Percentiles rank a stretch among this genome's conserved stretches.
Evolutionary conservation across 176 grass and related monocot species (phyloP).

Genomic region (Eragrostis curvula): DNA sequence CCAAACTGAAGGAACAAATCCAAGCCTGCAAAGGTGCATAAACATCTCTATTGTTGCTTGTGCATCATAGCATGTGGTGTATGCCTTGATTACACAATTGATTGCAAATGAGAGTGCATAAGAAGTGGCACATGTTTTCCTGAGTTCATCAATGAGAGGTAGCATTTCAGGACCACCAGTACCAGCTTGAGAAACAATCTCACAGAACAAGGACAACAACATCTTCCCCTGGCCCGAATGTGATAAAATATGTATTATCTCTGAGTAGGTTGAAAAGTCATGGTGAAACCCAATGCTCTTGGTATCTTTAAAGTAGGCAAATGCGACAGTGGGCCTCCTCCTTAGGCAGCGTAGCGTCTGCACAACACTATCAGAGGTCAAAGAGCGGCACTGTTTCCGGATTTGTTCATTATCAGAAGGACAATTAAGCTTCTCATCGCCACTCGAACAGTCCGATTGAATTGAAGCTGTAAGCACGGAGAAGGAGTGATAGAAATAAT

Average conservation of each 20-base stretch:
- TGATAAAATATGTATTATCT: conserved; percentile 52
- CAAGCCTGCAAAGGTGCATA: conserved; percentile 47
- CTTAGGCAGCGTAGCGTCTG: conserved; percentile 44
- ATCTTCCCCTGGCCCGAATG: conserved; percentile 35
- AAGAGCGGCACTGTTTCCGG: neutral
- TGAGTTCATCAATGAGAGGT: conserved; percentile 49
- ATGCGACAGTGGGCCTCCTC: conserved; percentile 45
- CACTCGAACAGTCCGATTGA: conserved; percentile 46
- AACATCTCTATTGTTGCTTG: conserved; percentile 45
- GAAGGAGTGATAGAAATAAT: neutral
- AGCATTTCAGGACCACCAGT: conserved; percentile 33
- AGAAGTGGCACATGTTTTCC: conserved; percentile 10
- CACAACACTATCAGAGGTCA: conserved; percentile 45
- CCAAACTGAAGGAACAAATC: conserved; percentile 49
- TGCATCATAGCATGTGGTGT: conserved; percentile 22
- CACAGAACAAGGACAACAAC: conserved; percentile 53
- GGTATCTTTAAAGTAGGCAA: conserved; percentile 67
- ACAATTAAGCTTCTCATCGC: conserved; percentile 46
- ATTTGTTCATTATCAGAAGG: neutral
- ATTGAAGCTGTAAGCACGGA: conserved; percentile 27
- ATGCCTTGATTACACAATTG: conserved; percentile 62
- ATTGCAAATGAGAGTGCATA: conserved; percentile 35
- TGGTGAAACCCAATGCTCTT: conserved; percentile 58
- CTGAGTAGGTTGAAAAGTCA: conserved; percentile 54
- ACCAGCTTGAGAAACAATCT: conserved; percentile 36